Conservation (phyloP, 75 land plant species). For the Picea glauca region DNA sequence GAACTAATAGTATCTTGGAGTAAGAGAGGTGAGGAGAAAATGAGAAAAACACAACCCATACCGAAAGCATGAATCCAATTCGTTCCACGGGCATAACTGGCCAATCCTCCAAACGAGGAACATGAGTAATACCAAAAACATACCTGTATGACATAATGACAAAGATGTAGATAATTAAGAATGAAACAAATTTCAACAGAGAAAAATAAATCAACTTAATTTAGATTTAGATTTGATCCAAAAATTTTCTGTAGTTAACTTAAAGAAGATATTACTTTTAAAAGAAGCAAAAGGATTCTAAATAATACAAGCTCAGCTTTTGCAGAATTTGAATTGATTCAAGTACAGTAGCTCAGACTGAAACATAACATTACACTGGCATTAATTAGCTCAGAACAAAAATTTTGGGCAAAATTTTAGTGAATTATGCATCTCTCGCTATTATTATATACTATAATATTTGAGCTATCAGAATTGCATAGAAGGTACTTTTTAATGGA, state of each 20-base stretch:
- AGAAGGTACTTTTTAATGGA: no score
- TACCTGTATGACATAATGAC: conserved; percentile 52
- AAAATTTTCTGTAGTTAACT: background rate
- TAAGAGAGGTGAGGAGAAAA: background rate
- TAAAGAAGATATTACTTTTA: background rate
- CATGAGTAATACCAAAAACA: conserved; percentile 92
- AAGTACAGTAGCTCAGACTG: background rate
- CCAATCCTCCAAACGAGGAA: conserved; percentile 98
- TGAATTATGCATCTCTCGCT: no score
- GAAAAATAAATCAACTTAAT: background rate
- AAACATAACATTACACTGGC: background rate
- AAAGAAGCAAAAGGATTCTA: background rate
- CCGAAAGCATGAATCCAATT: conserved; percentile 89
- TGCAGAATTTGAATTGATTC: background rate
- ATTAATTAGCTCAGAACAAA: no score
- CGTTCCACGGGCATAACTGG: conserved; percentile 99
- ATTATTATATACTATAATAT: no score
- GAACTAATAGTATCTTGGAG: background rate
- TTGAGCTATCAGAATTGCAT: no score
- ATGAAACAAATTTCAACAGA: background rate
- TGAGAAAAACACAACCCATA: conserved; percentile 11
- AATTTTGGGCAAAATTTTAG: no score
- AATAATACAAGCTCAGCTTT: background rate
- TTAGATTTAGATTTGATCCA: background rate
- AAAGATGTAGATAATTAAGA: background rate